These are phyloP conservation scores for Tulasnella sp. DNA, from an alignment of 768 basidiomycete species.

Conservation along the genomic window DNA sequence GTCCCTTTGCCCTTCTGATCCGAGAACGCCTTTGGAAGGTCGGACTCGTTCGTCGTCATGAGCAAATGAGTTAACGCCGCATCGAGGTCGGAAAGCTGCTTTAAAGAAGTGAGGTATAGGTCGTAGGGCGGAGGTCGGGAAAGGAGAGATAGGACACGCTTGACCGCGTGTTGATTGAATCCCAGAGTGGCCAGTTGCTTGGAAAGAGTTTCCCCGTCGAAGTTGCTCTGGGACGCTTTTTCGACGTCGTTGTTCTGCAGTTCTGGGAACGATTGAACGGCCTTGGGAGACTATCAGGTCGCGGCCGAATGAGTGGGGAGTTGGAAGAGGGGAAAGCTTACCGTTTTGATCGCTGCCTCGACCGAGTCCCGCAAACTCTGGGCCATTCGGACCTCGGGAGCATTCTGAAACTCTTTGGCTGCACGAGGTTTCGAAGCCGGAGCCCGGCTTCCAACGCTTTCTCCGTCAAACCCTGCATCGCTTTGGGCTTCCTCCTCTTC, in stretches of 20 bases:
- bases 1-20: conserved; percentile 50
- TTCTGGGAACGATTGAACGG: not conserved
- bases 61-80: conserved; percentile 85
- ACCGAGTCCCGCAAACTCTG: conserved; percentile 72
- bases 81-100: conserved; percentile 62
- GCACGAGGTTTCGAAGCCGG: not conserved
- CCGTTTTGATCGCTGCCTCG: conserved; percentile 80
- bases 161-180: conserved; percentile 55
- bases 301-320: not conserved
- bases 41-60: conserved; percentile 82
- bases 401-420: conserved; percentile 51
- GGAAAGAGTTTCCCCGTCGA: conserved; percentile 52
- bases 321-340: conserved; percentile 41
- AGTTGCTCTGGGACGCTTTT: conserved; percentile 29
- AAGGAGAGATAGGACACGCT: conserved; percentile 39
- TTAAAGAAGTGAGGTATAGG: conserved; percentile 63
- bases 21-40: conserved; percentile 75
- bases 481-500: conserved; percentile 45
- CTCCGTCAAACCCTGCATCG: not conserved
- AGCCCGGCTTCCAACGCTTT: not conserved
- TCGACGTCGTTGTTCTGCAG: not conserved
- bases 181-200: conserved; percentile 66
- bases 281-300: conserved; percentile 3
- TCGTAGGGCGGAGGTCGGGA: conserved; percentile 37
- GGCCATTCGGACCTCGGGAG: conserved; percentile 85